Base-by-base conservation (phyloP, 306 rosid species). In the Cajanus cajan region DNA sequence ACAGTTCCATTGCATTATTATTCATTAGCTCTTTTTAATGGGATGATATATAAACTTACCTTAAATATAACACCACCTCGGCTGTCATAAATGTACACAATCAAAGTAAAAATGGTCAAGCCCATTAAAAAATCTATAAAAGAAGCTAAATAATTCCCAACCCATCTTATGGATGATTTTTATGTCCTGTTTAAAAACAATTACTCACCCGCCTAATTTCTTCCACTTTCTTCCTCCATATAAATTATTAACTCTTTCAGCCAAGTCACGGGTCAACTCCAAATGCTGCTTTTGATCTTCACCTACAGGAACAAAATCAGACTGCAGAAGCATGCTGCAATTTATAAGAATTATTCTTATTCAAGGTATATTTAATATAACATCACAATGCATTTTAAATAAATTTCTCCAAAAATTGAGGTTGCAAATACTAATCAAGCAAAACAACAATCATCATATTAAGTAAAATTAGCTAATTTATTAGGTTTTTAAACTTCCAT, bases 281-380 rank as follows among this genome's bases (percentile, higher is more conserved):
- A 95, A 86, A 82, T 95, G 98, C 88, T 95, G 98, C 86, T 92
- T 91, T 86, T 95, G 98, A 85, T 95, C 98, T 88, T 95, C 98
- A 18, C 98, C 98, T 41, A 95, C 98, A 6, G 98, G 98, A 55
- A 92, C 98, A 78, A 87, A 83, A 84, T 95, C 98, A 59, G 98
- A 85, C 98, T 94, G 90, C 87, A 89, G 70, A 86, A 52, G 81
- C 83, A 89, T 81, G 81, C 82, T 79, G 64, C 68, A 68, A 63
- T 78, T 74, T 58, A 61, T 89, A 79, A 88, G 94, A 82, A 80
- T 84, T 24, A 68, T 63, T 13, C 73, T 48, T 55, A 24, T 77
- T 84, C 78, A 50, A 76, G 78, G 57, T 69, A 77, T 55, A 65
- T 73, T 41, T 55, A 75, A 57, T 48, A 22, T 71, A 83, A 22